Percentiles rank a stretch among this genome's conserved stretches.
Conservation (phyloP, 1,284 basidiomycete genomes). For the Athelia psychrophila region DNA sequence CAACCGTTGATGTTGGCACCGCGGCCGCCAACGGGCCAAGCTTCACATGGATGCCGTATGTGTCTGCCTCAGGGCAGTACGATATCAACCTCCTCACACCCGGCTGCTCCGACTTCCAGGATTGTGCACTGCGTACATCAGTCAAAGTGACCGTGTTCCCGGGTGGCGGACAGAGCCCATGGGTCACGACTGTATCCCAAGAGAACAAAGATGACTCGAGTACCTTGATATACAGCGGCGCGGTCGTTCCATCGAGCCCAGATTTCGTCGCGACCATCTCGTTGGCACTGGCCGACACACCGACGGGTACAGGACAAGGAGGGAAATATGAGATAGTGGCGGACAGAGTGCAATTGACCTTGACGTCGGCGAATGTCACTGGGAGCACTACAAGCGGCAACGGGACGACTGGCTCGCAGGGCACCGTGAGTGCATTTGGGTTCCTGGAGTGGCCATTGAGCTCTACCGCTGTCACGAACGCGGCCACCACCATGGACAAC, state of each 20-base stretch:
- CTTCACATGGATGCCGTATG: constrained; percentile 89
- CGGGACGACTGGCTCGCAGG: constrained; percentile 21
- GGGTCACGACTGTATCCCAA: constrained; percentile 71
- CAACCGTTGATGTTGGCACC: constrained; percentile 67
- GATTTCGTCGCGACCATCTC: constrained; percentile 75
- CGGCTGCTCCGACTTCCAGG: constrained; percentile 79
- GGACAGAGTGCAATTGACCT: constrained; percentile 70
- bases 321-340: constrained; percentile 81
- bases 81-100: constrained; percentile 84
- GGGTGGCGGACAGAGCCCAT: constrained; percentile 60
- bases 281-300: constrained; percentile 63
- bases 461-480: constrained; percentile 43
- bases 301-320: constrained; percentile 56
- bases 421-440: constrained; percentile 55
- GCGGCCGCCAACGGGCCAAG: constrained; percentile 59
- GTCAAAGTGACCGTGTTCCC: constrained; percentile 87
- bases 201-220: constrained; percentile 64
- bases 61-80: constrained; percentile 86
- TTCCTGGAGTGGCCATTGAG: constrained; percentile 78
- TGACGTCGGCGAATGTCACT: constrained; percentile 58
- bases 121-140: constrained; percentile 79
- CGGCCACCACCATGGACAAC: constrained; percentile 61
- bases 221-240: constrained; percentile 76
- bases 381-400: constrained; percentile 28
- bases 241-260: constrained; percentile 71